These are phyloP conservation scores for Arthrobotrys megalospora DNA, from an alignment of 2,329 filamentous ascomycete genomes.

Conservation along the genomic window DNA sequence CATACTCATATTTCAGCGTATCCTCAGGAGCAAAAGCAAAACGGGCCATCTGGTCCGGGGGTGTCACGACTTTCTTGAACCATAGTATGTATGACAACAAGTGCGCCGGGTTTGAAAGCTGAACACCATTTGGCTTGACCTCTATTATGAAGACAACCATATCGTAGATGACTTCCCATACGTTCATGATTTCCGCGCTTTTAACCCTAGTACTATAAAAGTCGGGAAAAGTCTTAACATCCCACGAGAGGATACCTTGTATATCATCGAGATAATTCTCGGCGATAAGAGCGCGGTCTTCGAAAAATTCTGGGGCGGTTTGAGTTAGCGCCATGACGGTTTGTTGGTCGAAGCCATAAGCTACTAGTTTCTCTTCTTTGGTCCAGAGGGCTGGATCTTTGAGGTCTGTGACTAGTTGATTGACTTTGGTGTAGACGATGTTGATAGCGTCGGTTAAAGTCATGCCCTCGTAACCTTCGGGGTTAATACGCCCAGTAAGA, in stretches of 20 bases:
- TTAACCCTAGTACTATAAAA: background rate
- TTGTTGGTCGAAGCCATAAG: conserved; percentile 18
- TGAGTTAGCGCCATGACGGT: background rate
- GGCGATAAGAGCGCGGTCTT: background rate
- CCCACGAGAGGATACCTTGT: background rate
- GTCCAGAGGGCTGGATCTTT: conserved; percentile 1
- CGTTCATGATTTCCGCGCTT: background rate
- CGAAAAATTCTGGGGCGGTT: background rate
- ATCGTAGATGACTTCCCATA: background rate
- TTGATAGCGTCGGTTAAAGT: background rate
- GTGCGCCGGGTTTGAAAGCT: background rate
- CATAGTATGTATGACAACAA: background rate
- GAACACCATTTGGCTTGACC: background rate
- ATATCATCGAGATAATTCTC: background rate
- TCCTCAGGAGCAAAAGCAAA: background rate
- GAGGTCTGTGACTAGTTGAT: conserved; percentile 5
- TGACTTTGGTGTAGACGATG: background rate
- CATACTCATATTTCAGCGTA: background rate
- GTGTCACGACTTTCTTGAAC: background rate
- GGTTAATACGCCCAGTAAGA: background rate
- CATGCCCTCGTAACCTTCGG: background rate
- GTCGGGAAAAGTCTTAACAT: background rate
- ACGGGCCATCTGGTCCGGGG: no score
- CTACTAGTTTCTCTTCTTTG: background rate
- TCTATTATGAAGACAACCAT: background rate